Evolutionary conservation across 2,329 filamentous ascomycete species (phyloP).

Genomic region (Fusarium secorum): DNA sequence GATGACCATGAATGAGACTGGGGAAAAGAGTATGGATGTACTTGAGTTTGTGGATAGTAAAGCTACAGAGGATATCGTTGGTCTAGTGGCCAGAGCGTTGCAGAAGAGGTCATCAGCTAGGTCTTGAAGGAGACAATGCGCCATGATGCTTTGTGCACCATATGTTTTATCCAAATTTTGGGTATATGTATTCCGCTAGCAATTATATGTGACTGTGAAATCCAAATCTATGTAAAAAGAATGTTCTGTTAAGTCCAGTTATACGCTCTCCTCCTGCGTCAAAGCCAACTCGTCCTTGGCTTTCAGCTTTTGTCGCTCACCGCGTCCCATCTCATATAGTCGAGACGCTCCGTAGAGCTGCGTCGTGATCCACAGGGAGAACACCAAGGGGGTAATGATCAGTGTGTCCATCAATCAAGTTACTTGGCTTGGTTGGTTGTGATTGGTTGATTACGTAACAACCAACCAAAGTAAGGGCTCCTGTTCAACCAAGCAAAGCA

Average conservation of each 20-base stretch:
- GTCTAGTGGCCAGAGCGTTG: background rate
- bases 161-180: background rate
- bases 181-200: background rate
- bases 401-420: too few species aligned
- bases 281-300: background rate
- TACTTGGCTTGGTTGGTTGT: too few species aligned
- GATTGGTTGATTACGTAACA: too few species aligned
- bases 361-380: slow-evolving; percentile 6
- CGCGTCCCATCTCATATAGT: slow-evolving; percentile 3
- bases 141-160: background rate
- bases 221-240: background rate
- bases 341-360: slow-evolving; percentile 11
- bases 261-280: background rate
- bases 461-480: too few species aligned
- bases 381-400: background rate
- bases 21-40: background rate
- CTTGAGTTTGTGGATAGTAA: background rate
- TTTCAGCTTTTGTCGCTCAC: background rate
- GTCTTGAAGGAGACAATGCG: background rate
- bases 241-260: background rate
- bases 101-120: background rate
- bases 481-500: too few species aligned
- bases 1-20: background rate
- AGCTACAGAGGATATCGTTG: background rate
- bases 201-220: background rate